Conservation (phyloP, 2,329 filamentous ascomycete genomes). For the Botrytis squamosa region DNA sequence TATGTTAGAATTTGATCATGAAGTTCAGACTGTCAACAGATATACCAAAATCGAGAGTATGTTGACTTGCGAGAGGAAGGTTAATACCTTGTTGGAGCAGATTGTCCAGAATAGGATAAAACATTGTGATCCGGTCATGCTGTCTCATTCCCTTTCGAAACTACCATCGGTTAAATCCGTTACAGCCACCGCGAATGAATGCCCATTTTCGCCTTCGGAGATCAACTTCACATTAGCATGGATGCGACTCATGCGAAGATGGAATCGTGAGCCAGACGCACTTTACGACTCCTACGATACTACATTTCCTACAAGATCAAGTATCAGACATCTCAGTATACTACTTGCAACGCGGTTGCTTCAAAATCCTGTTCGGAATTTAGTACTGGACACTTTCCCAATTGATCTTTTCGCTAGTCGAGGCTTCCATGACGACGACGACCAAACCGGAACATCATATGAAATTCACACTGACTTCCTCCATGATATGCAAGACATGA, state of each 20-base stretch:
- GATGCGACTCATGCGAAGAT: background rate
- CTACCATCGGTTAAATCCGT: background rate
- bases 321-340: constrained; percentile 15
- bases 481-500: constrained; percentile 11
- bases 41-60: constrained; percentile 10
- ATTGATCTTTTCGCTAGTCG: constrained; percentile 12
- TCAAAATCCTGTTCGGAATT: background rate
- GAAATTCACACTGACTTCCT: constrained; percentile 11
- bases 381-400: constrained; percentile 11
- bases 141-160: constrained; percentile 4
- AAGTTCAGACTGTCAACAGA: constrained; percentile 17
- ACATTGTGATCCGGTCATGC: constrained; percentile 14
- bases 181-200: constrained; percentile 7
- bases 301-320: constrained; percentile 10
- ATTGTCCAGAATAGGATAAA: constrained; percentile 10
- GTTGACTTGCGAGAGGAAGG: background rate
- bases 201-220: constrained; percentile 13
- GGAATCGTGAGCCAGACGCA: constrained; percentile 11
- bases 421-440: background rate
- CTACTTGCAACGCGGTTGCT: constrained; percentile 9
- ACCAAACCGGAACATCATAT: background rate
- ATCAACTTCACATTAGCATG: constrained; percentile 13
- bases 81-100: background rate
- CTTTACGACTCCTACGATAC: constrained; percentile 17
- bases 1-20: constrained; percentile 19